Conservation (phyloP, 331 rosid species). For the Telfairia occidentalis region DNA sequence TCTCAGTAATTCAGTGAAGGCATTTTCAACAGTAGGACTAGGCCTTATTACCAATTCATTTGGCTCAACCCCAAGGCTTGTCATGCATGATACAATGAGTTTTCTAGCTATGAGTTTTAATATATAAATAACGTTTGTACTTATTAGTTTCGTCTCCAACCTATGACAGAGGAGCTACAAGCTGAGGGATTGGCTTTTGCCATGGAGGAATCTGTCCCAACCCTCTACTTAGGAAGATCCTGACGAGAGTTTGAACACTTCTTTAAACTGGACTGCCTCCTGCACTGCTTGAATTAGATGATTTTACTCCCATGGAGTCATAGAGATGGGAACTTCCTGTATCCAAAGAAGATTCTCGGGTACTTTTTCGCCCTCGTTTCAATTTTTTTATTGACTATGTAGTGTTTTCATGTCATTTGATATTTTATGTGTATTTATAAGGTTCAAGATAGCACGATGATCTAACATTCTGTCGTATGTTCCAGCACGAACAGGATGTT, state of each 20-base stretch:
- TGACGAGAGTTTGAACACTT: conserved; percentile 53
- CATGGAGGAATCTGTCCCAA: no score
- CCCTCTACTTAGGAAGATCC: conserved; percentile 51
- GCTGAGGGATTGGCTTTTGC: conserved; percentile 94
- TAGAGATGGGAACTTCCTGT: conserved; percentile 86
- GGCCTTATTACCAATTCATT: conserved; percentile 56
- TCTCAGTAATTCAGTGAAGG: conserved; percentile 32
- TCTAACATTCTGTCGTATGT: no score
- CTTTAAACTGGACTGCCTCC: no score
- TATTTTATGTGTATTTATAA: neutral
- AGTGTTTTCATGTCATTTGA: neutral
- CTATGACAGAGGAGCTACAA: conserved; percentile 60
- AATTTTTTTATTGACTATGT: neutral
- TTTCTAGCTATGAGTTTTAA: conserved; percentile 19
- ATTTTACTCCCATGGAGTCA: conserved; percentile 79
- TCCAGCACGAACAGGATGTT: no score
- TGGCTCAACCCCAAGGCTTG: conserved; percentile 36
- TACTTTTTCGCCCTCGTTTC: conserved; percentile 9
- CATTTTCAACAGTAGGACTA: conserved; percentile 59
- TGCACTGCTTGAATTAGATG: no score
- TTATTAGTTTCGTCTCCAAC: neutral
- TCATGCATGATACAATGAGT: conserved; percentile 51
- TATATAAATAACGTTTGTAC: neutral
- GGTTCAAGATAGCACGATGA: no score
- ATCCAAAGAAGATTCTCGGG: conserved; percentile 72